Percentiles rank a stretch among this genome's conserved stretches.
These are phyloP conservation scores for Neospora caninum DNA, from an alignment of 169 alveolate genomes.

Conservation along the genomic window DNA sequence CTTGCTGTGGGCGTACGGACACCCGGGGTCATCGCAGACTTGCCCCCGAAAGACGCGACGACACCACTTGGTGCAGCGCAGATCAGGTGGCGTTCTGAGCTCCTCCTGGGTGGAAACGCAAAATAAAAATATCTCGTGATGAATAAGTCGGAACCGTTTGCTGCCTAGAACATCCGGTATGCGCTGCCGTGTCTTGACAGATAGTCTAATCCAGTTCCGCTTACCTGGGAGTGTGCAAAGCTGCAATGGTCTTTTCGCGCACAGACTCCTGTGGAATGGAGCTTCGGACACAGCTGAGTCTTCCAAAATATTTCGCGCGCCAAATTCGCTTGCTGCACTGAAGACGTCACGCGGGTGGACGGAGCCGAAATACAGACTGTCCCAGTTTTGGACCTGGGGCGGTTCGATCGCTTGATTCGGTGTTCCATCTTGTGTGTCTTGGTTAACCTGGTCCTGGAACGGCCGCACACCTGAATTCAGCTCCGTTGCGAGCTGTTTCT, in stretches of 20 bases:
- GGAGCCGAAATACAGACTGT: neutral
- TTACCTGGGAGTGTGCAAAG: slow-evolving; percentile 30
- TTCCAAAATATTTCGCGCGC: slow-evolving; percentile 25
- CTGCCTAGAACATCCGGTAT: too few relatives aligned
- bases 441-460: neutral
- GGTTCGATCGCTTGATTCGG: neutral
- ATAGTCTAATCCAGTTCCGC: neutral
- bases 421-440: neutral
- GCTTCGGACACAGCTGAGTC: slow-evolving; percentile 21
- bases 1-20: slow-evolving; percentile 35
- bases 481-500: too few relatives aligned
- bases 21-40: neutral
- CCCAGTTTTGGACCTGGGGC: neutral
- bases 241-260: slow-evolving; percentile 27
- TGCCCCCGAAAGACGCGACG: slow-evolving; percentile 36
- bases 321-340: neutral
- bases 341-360: neutral
- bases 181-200: too few relatives aligned
- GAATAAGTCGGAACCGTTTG: too few relatives aligned
- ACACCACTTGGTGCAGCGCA: slow-evolving; percentile 46
- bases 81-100: slow-evolving; percentile 20
- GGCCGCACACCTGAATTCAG: neutral
- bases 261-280: slow-evolving; percentile 3
- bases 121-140: neutral
- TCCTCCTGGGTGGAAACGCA: neutral